Evolutionary conservation across 2,329 filamentous ascomycete genomes (phyloP).

Genomic region (Aspergillus alliaceus): DNA sequence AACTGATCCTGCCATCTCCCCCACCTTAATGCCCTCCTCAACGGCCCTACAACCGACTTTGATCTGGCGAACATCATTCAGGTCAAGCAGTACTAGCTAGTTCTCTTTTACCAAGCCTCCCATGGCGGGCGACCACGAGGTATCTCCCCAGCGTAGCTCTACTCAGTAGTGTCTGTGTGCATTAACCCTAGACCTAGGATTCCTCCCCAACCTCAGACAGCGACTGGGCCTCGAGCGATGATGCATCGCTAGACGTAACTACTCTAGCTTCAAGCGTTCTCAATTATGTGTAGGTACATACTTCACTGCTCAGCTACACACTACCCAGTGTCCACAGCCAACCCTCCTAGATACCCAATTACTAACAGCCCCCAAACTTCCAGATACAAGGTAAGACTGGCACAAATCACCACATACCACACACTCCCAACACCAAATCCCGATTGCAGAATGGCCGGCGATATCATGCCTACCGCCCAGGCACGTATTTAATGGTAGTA

Average conservation of each 20-base stretch:
- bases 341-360: no score
- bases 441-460: slow-evolving; percentile 29
- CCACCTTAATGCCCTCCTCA: background rate
- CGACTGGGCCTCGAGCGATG: background rate
- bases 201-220: background rate
- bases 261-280: slow-evolving; percentile 26
- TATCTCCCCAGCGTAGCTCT: no score
- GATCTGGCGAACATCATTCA: background rate
- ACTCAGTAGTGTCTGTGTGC: no score
- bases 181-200: background rate
- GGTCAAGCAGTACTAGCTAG: no score
- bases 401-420: background rate
- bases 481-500: slow-evolving; percentile 29
- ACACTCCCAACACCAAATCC: background rate
- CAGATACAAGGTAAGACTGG: slow-evolving; percentile 31
- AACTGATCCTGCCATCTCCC: background rate
- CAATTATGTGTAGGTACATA: slow-evolving; percentile 29
- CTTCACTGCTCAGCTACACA: background rate
- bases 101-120: background rate
- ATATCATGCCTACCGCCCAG: slow-evolving; percentile 34
- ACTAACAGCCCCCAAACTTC: slow-evolving; percentile 8
- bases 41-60: background rate
- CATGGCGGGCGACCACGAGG: background rate
- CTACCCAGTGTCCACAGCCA: no score
- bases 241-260: background rate